These are phyloP conservation scores for Eutrema heterophyllum DNA, from an alignment of 345 rosid species.

Conservation along the genomic window DNA sequence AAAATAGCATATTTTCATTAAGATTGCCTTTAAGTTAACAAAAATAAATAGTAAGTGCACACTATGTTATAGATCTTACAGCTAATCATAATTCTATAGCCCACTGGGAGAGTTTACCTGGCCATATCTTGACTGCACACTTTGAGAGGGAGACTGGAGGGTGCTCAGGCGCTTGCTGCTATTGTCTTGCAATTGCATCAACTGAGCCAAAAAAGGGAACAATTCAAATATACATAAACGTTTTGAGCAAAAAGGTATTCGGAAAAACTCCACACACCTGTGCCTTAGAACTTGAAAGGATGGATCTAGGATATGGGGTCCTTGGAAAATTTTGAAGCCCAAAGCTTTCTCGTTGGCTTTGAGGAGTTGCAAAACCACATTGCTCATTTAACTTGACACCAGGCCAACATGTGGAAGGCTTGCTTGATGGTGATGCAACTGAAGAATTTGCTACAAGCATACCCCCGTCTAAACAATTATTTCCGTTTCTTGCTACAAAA, in stretches of 20 bases:
- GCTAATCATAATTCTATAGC: not conserved
- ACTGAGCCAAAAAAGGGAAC: slow-evolving; percentile 28
- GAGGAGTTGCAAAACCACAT: slow-evolving; percentile 56
- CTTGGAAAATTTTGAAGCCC: slow-evolving; percentile 62
- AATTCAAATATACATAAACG: not conserved
- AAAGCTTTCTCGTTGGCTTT: slow-evolving; percentile 51
- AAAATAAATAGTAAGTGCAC: not conserved
- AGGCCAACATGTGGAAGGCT: slow-evolving; percentile 77
- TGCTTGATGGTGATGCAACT: slow-evolving; percentile 44
- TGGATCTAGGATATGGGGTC: slow-evolving; percentile 78
- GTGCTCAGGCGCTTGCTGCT: slow-evolving; percentile 34
- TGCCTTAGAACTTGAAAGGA: slow-evolving; percentile 60
- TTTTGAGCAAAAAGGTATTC: not conserved
- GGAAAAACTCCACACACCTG: slow-evolving; percentile 43
- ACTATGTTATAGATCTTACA: not conserved
- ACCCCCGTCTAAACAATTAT: slow-evolving; percentile 24
- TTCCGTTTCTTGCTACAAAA: slow-evolving; percentile 43
- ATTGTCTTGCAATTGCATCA: slow-evolving; percentile 44
- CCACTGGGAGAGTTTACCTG: slow-evolving; percentile 44
- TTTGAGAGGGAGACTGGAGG: slow-evolving; percentile 45
- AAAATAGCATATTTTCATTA: not conserved
- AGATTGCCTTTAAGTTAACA: not conserved
- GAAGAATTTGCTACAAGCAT: slow-evolving; percentile 41
- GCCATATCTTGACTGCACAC: slow-evolving; percentile 43
- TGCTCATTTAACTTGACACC: slow-evolving; percentile 68